Evolutionary conservation across 75 land plant species (phyloP).

Genomic region (Selaginella tamariscina): DNA sequence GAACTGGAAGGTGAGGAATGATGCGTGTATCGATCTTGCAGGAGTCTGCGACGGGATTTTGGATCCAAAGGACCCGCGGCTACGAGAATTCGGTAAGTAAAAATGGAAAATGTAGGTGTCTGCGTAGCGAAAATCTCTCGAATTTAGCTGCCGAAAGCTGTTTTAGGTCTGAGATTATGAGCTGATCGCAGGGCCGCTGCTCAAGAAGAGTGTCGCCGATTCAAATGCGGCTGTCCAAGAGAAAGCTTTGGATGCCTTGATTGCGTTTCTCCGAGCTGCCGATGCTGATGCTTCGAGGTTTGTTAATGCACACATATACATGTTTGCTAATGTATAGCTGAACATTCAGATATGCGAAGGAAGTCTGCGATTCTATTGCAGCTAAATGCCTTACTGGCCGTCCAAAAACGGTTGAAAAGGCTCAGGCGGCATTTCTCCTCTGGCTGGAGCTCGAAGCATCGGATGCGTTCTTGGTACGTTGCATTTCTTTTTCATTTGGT

Average conservation of each 20-base stretch:
- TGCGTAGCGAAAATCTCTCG: no score
- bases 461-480: slow-evolving; percentile 70
- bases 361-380: slow-evolving; percentile 78
- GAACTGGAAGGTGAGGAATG: slow-evolving; percentile 97
- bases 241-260: slow-evolving; percentile 91
- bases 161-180: no score
- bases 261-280: slow-evolving; percentile 74
- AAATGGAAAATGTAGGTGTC: no score
- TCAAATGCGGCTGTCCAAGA: slow-evolving; percentile 97
- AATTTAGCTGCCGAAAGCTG: not conserved
- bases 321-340: not conserved
- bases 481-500: slow-evolving; percentile 5
- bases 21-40: slow-evolving; percentile 87
- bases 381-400: slow-evolving; percentile 90
- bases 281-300: slow-evolving; percentile 93
- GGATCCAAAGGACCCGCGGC: slow-evolving; percentile 92
- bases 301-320: not conserved
- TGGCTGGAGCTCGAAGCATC: slow-evolving; percentile 95
- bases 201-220: slow-evolving; percentile 86
- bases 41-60: slow-evolving; percentile 64
- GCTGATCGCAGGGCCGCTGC: slow-evolving; percentile 47
- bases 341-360: slow-evolving; percentile 71
- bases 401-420: slow-evolving; percentile 95
- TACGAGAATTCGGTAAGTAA: slow-evolving; percentile 64
- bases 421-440: slow-evolving; percentile 70